Conservation (phyloP, 805 yeast species). For the Teunomyces tritomae region DNA sequence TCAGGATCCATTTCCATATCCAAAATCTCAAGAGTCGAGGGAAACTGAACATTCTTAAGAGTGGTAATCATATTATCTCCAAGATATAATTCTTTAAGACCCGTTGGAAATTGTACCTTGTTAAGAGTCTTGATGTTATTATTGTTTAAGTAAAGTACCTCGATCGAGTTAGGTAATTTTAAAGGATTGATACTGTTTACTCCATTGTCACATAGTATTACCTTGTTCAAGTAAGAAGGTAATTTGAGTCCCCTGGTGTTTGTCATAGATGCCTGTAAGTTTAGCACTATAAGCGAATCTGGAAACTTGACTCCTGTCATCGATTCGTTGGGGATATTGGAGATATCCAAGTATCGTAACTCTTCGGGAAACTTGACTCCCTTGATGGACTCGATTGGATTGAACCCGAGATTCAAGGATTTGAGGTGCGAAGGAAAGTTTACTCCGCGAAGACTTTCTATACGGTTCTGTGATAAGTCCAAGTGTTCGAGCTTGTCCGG, state of each 20-base stretch:
- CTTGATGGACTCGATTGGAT: conserved; percentile 43
- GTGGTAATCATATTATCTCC: conserved; percentile 46
- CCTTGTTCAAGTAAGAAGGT: conserved; percentile 28
- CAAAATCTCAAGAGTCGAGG: conserved; percentile 34
- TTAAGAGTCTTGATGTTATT: conserved; percentile 45
- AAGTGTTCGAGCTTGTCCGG: conserved; percentile 28
- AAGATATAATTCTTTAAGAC: conserved; percentile 33
- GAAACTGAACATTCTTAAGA: conserved; percentile 42
- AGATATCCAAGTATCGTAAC: conserved; percentile 35
- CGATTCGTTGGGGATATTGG: conserved; percentile 44
- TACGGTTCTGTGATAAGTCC: conserved; percentile 39
- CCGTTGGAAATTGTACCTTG: conserved; percentile 39
- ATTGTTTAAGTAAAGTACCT: conserved; percentile 33
- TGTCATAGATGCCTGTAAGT: conserved; percentile 44
- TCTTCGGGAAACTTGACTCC: conserved; percentile 41
- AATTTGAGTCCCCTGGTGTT: conserved; percentile 42
- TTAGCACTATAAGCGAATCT: conserved; percentile 33
- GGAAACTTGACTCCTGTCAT: conserved; percentile 49
- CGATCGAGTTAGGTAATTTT: conserved; percentile 40
- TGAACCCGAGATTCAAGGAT: conserved; percentile 29
- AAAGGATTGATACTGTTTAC: conserved; percentile 46
- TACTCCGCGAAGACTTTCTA: conserved; percentile 37
- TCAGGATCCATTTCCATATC: conserved; percentile 44
- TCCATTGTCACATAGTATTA: conserved; percentile 38
- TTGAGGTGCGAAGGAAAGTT: conserved; percentile 33